Base-by-base conservation (phyloP, 2,329 filamentous ascomycete species). In the Akanthomyces muscarius region DNA sequence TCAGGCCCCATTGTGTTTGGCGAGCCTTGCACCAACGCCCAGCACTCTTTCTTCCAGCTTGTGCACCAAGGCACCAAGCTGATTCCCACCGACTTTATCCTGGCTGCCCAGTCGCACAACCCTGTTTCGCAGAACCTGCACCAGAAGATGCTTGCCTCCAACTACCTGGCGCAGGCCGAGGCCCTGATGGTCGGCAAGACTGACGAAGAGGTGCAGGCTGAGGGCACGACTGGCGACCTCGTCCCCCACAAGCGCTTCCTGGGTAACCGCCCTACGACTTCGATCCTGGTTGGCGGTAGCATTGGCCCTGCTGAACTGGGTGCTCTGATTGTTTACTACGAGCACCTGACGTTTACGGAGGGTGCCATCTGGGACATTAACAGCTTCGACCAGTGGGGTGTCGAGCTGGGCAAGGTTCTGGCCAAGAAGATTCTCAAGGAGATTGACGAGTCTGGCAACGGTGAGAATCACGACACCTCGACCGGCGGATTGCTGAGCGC, bases 41-140 rank as follows among this genome's bases (percentile, higher is more conserved):
- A 99, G 83, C 95, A 99, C 86, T 98, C 95, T 65, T 99, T 99
- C 88, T 99, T 96, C 89, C 95, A 99, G 85, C 89, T 99, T 54
- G 88, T 99, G 64, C 95, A 99, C 84, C 95, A 99, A 80, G 95
- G 95, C 72, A 99, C 95, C 71, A 98, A 98, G 86, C 88, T 99
- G 73, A 98, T 99, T 75, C 95, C 95, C 18, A 89, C 94, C 70
- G 95, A 99, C 80, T 99, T 99, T 83, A 96, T 99, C 80, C 83
- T 99, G 71, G 95, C 95, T 45, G 93, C 92, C 68, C 86, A 97
- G 82, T 96, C 92, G 62, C 95, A 99, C 86, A 99, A 99, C 86
- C 93, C 94, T 61, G 88, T 97, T 67, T 87, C 92, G 74, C 83
- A 89, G 78, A 94, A 96, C 81, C 87, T 94, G 74, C 95, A 99